These are phyloP conservation scores for Juglanconis juglandina DNA, from an alignment of 2,329 filamentous ascomycete species.

Conservation along the genomic window DNA sequence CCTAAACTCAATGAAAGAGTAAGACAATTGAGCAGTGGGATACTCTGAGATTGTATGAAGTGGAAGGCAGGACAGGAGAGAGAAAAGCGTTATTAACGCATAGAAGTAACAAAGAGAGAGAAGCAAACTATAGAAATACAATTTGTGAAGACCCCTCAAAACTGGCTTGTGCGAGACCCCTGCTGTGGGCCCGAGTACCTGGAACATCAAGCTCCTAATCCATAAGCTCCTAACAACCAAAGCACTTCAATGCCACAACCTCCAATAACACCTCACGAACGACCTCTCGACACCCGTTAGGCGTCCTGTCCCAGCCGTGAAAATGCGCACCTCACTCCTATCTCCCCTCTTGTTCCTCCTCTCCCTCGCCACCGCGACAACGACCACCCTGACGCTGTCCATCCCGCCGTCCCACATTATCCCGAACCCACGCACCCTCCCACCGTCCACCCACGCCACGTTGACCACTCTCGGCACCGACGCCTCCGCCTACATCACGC, in stretches of 20 bases:
- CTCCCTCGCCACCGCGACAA: slow-evolving; percentile 27
- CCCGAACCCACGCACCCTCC: slow-evolving; percentile 52
- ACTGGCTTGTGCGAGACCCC: neutral
- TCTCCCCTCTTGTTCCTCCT: slow-evolving; percentile 31
- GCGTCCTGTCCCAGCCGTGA: neutral
- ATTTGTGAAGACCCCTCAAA: neutral
- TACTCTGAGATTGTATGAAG: too few relatives aligned
- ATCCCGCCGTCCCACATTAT: slow-evolving; percentile 35
- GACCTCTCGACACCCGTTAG: neutral
- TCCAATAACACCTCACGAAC: neutral
- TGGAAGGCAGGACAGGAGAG: too few relatives aligned
- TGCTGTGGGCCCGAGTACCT: neutral
- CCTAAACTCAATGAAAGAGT: too few relatives aligned
- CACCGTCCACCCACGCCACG: slow-evolving; percentile 64
- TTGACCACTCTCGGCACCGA: slow-evolving; percentile 40
- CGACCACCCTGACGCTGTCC: slow-evolving; percentile 44
- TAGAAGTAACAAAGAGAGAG: too few relatives aligned
- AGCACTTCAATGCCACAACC: neutral
- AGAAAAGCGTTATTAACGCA: too few relatives aligned
- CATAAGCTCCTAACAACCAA: neutral
- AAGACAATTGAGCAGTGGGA: too few relatives aligned
- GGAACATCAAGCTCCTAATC: too few relatives aligned
- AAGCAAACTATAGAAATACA: neutral
- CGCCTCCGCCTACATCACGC: slow-evolving; percentile 60
- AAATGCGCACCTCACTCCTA: slow-evolving; percentile 24